Evolutionary conservation across 176 grass and related monocot genomes (phyloP), one percentile per base, ranked within the genome.

Genomic region (Avena eriantha): DNA sequence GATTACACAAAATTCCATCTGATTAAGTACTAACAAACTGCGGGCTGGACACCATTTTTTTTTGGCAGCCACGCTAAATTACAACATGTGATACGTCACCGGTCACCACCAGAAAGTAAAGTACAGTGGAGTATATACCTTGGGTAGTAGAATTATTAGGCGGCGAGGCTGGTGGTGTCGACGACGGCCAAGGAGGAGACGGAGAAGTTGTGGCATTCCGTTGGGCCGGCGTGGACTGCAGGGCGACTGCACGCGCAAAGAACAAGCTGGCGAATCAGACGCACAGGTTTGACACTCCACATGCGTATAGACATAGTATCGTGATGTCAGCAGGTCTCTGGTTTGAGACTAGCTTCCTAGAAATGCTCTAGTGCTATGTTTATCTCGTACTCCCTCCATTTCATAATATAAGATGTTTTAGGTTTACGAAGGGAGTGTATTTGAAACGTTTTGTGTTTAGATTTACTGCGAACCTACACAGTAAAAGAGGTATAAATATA

Each of bases 71-170:
- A 8, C 3, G 39, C 65, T 34, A 18, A 18, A 60, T 60, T 7
- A 77, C 14, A 66, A 77, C 31, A 24, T 2, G 39, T 8, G 45
- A 74, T 26, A 76, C 70, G 47, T 76, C 73, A 31, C 17, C 17
- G 0, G 24, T 16, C 63, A n/a, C 43, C 5, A 2, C 0, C 47
- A 63, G 14, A 15, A 78, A 23, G 26, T 39, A 39, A 39, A 39
- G 36, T 39, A 39, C 36, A 39, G 36, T 36, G 29, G 29, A 36
- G 3, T 76, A 33, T 50, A 49, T 76, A 89, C 88, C 88, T 82
- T 39, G 11, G 1, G 50, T 16, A 7, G 64, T 16, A 10, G 64
- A 34, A 59, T 77, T 81, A 11, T 17, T 82, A 35, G 69, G 50
- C 39, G 10, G 4, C 10, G 83, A 21, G 22, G 47, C 22, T 3